Base-by-base conservation (phyloP, 1,139 yeast genomes). In the Taphrina deformans region DNA sequence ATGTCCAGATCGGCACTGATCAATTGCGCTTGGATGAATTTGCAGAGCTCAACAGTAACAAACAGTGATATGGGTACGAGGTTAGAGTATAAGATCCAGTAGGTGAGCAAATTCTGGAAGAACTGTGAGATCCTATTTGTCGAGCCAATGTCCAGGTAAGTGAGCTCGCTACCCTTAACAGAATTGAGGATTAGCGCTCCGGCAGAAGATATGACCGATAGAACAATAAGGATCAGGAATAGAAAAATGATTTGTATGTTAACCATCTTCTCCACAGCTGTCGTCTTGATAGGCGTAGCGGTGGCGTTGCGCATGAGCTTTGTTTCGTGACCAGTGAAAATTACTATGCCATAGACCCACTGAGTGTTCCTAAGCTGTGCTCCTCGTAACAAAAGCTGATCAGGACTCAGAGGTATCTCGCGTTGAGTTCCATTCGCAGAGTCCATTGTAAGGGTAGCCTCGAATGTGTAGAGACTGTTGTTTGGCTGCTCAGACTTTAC, bases 251-350 rank as follows among this genome's bases (percentile, higher is more conserved):
- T 93, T 75, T 95, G 99, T 72, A 89, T 78, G 75, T 95, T 95
- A 70, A 95, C 92, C 76, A 92, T 89, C 75, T 96, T 85, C 78
- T 95, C 99, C 14, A 95, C 98, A 29, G 96, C 97, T 0, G 99
- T 95, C 72, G 96, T 83, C 74, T 95, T 95, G 72, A 95, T 95
- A 3, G 99, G 99, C 0, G 99, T 87, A 2, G 99, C 97, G 1
- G 98, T 92, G 14, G 99, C 99, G 78, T 95, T 95, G 74, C 99
- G 85, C 99, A 95, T 93, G 70, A 95, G 81, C 73, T 95, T 95
- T 0, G 99, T 93, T 77, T 95, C 99, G 75, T 95, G 99, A 29
- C 99, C 99, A 0, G 99, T 95, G 74, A 93, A 95, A 1, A 93
- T 85, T 1, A 89, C 97, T 55, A 91, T 81, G 31, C 99, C 99